These are phyloP conservation scores for Excoecaria cochinchinensis DNA, from an alignment of 345 rosid genomes.

Conservation along the genomic window DNA sequence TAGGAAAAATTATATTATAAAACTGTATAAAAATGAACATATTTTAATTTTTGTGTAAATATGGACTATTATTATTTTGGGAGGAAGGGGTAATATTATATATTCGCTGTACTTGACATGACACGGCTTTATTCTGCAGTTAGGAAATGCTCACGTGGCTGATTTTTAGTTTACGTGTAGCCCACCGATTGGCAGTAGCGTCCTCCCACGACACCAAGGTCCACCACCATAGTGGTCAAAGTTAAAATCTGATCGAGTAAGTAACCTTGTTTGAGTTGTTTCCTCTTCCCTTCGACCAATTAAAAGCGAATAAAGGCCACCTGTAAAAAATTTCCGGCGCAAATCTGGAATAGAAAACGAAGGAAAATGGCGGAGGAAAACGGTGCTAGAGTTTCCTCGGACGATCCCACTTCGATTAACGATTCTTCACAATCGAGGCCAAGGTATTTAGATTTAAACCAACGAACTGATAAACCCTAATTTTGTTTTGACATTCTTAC, in stretches of 20 bases:
- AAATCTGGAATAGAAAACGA: neutral
- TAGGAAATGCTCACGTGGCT: too few species aligned
- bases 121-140: too few species aligned
- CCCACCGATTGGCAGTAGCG: neutral
- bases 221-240: neutral
- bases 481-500: neutral
- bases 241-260: neutral
- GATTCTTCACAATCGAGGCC: slow-evolving; percentile 48
- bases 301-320: neutral
- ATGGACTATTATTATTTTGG: too few species aligned
- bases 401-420: slow-evolving; percentile 25
- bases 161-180: neutral
- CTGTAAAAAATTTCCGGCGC: neutral
- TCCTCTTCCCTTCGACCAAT: neutral
- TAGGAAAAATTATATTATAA: too few species aligned
- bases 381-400: slow-evolving; percentile 42
- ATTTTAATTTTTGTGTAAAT: too few species aligned
- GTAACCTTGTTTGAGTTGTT: too few species aligned
- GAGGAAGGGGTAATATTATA: too few species aligned
- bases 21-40: too few species aligned
- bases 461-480: neutral
- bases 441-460: slow-evolving; percentile 31
- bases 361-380: slow-evolving; percentile 47
- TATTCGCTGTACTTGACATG: too few species aligned
- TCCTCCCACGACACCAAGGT: neutral